Evolutionary conservation across 352 stramenopile species (phyloP), one percentile per base, ranked within the genome.

Genomic region (Phytopythium oedochilum): DNA sequence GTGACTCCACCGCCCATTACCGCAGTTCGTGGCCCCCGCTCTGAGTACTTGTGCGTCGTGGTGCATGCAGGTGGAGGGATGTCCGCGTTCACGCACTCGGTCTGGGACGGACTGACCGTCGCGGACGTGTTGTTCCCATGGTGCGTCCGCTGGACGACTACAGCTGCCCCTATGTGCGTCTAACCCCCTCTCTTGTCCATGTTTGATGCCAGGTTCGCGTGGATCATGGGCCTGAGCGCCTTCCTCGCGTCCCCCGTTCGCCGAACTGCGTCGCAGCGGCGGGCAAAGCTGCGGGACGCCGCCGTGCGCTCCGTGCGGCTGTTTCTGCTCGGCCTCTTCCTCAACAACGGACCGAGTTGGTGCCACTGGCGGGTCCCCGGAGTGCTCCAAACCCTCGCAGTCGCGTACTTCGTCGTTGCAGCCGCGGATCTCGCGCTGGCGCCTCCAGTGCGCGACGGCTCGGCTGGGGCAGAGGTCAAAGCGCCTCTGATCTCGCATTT

Each of bases 41-140:
- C 7, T 15, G 5, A 6, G 10, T 2, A 36, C 32, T 14, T 15
- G 32, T 15, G 32, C 7, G 2, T 43, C 17, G 11, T 25, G 32
- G 1, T 8, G 18, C 52, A n/a, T 53, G 28, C 52, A 78, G 71
- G 86, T 7, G 86, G 84, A 0, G 81, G 81, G 1, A 76, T 88
- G 23, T 46, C 55, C 20, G 43, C 74, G 10, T 93, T 93, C 53
- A 66, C 60, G 4, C 86, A 96, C 64, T 88, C 73, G 42, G 61
- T 61, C 3, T 96, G 86, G 86, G 74, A 95, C 51, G 86, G 86
- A 5, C 60, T 92, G 17, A 94, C 79, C 0, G 29, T 87, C 25
- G 86, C 86, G 7, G 81, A 93, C 49, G 38, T 88, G 22, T 61
- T 92, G 1, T 95, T 96, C 44, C 85, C 86, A 2, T 94, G 78